Evolutionary conservation across 2,329 filamentous ascomycete species (phyloP).

Genomic region (Arthrobotrys conoides): DNA sequence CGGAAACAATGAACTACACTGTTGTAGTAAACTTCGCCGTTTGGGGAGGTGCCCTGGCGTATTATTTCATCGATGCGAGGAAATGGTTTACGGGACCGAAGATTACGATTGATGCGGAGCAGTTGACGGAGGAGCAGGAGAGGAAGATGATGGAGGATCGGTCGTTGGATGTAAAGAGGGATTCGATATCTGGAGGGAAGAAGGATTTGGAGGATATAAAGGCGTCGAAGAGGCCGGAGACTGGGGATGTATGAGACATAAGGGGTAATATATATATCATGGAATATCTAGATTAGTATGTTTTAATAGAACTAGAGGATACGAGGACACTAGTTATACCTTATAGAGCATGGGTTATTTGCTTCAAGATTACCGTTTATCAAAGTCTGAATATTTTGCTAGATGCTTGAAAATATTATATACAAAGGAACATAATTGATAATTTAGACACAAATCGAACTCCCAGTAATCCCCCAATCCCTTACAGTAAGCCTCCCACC

Average conservation of each 20-base stretch:
- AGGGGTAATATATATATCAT: background rate
- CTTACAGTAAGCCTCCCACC: background rate
- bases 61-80: conserved; percentile 73
- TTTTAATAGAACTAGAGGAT: too few species aligned
- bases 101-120: conserved; percentile 69
- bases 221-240: background rate
- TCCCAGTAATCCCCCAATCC: too few species aligned
- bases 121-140: conserved; percentile 62
- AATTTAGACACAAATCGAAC: background rate
- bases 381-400: background rate
- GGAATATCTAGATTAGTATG: too few species aligned
- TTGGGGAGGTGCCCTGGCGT: conserved; percentile 73
- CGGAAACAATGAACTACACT: conserved; percentile 75
- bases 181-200: background rate
- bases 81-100: conserved; percentile 76
- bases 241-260: background rate
- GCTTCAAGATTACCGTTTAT: background rate
- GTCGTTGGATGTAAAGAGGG: conserved; percentile 62
- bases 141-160: conserved; percentile 62
- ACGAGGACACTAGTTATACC: background rate
- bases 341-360: background rate
- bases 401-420: background rate
- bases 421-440: background rate
- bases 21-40: conserved; percentile 74
- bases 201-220: background rate